Percentiles rank a stretch among this genome's conserved stretches.
phyloP scores from a whole-genome alignment of 352 stramenopile species.

The Blastocystis sp. region DNA sequence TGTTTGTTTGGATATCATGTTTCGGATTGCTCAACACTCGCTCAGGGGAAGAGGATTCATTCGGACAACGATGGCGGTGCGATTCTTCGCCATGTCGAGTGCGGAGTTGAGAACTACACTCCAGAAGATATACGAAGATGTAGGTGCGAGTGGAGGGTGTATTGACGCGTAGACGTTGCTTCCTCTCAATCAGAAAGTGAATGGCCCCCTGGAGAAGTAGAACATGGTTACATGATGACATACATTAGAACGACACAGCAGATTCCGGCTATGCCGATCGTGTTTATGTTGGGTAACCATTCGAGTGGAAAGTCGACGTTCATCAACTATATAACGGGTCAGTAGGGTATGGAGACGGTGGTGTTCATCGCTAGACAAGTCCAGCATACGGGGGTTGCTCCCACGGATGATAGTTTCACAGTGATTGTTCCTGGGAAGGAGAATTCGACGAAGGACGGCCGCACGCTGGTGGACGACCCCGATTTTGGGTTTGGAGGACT shows the following conservation, averaged over 20 bases:
- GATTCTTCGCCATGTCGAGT: background rate
- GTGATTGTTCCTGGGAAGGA: slow-evolving; percentile 86
- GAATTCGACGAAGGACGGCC: slow-evolving; percentile 91
- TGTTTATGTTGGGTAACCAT: slow-evolving; percentile 97
- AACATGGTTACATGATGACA: background rate
- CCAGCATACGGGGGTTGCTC: slow-evolving; percentile 95
- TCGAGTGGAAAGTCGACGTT: slow-evolving; percentile 91
- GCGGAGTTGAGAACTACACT: slow-evolving; percentile 7
- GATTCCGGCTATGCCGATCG: slow-evolving; percentile 76
- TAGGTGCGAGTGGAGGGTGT: background rate
- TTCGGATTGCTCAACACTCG: background rate
- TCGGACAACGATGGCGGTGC: background rate
- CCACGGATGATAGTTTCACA: slow-evolving; percentile 96
- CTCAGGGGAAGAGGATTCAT: background rate
- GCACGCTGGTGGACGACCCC: slow-evolving; percentile 82
- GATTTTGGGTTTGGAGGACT: slow-evolving; percentile 91
- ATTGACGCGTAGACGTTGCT: slow-evolving; percentile 35
- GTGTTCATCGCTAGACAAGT: slow-evolving; percentile 65
- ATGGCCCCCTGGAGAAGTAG: slow-evolving; percentile 53
- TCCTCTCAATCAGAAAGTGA: slow-evolving; percentile 43
- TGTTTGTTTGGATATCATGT: slow-evolving; percentile 18
- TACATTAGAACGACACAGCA: slow-evolving; percentile 39
- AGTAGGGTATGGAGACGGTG: slow-evolving; percentile 52
- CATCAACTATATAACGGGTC: slow-evolving; percentile 92
- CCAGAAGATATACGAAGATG: slow-evolving; percentile 50